A percentile compares a stretch with the other conserved stretches of the same genome.
Evolutionary conservation across 306 rosid species (phyloP).

Genomic region (Acmispon strigosus): DNA sequence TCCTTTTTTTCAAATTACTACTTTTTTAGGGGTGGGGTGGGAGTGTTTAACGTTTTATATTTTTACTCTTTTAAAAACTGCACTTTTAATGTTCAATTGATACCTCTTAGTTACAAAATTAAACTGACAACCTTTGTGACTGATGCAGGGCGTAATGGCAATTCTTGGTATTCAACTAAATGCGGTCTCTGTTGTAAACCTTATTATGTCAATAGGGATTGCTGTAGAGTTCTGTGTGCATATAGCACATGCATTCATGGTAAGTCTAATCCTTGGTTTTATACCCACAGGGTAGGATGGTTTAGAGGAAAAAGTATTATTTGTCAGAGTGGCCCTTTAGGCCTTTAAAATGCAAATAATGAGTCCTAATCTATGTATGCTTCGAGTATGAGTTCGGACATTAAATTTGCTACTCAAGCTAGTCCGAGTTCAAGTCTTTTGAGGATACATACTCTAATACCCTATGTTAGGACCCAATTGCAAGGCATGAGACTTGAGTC

Average conservation of each 20-base stretch:
- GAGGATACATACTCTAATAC: background rate
- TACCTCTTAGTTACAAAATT: background rate
- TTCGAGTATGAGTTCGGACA: background rate
- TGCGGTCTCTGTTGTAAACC: conserved; percentile 93
- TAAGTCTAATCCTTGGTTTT: conserved; percentile 35
- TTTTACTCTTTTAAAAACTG: background rate
- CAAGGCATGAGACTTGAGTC: too few relatives aligned
- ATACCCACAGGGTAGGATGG: background rate
- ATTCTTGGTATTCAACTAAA: conserved; percentile 83
- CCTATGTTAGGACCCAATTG: too few relatives aligned
- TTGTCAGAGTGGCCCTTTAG: conserved; percentile 7
- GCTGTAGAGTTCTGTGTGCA: conserved; percentile 98
- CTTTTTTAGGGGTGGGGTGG: background rate
- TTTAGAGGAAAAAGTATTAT: background rate
- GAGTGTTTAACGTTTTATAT: background rate
- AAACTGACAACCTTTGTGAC: conserved; percentile 16
- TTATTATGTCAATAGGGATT: conserved; percentile 89
- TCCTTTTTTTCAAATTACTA: background rate
- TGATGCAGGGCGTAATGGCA: conserved; percentile 94
- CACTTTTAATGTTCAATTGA: background rate
- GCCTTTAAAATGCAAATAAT: background rate
- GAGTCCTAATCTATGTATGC: background rate
- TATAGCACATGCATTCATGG: conserved; percentile 87
- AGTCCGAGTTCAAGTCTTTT: background rate
- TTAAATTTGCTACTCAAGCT: background rate